Evolutionary conservation across 2,329 filamentous ascomycete genomes (phyloP).

Genomic region (Atkinsonella hypoxylon): DNA sequence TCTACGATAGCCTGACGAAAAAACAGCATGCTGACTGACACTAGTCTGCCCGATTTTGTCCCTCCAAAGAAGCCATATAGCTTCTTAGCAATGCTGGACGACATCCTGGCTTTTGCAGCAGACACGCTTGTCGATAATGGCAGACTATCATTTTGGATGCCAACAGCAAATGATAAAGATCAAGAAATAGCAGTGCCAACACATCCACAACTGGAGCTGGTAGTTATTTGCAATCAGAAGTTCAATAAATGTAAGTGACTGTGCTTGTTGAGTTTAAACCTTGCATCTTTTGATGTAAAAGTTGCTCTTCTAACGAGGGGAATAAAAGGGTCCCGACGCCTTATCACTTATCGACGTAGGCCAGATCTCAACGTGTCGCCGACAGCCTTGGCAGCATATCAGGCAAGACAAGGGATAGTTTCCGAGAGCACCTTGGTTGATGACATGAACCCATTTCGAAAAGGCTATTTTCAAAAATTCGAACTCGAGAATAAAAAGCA

Average conservation of each 20-base stretch:
- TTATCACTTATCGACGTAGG: slow-evolving; percentile 75
- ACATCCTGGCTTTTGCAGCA: slow-evolving; percentile 75
- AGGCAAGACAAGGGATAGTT: slow-evolving; percentile 17
- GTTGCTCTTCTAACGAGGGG: slow-evolving; percentile 1
- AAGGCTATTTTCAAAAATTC: slow-evolving; percentile 46
- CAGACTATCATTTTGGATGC: slow-evolving; percentile 92
- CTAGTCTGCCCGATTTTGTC: slow-evolving; percentile 51
- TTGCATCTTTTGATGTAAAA: no score
- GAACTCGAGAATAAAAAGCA: slow-evolving; percentile 7
- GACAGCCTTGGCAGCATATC: slow-evolving; percentile 26
- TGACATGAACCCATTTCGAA: slow-evolving; percentile 49
- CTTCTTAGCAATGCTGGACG: slow-evolving; percentile 79
- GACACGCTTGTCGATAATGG: slow-evolving; percentile 66
- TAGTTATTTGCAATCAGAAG: slow-evolving; percentile 67
- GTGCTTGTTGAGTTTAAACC: background rate
- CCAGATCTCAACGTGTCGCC: slow-evolving; percentile 44
- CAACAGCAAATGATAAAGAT: slow-evolving; percentile 70
- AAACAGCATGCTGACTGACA: background rate
- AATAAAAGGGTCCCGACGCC: slow-evolving; percentile 60
- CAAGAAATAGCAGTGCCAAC: slow-evolving; percentile 64
- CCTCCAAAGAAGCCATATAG: slow-evolving; percentile 87
- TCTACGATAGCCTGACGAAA: background rate
- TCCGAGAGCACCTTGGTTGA: slow-evolving; percentile 38
- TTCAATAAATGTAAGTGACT: slow-evolving; percentile 70
- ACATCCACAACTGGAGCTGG: slow-evolving; percentile 62